Evolutionary conservation across 2,329 filamentous ascomycete genomes (phyloP), one percentile per base, ranked within the genome.

Genomic region (Fonsecaea pugnacius): DNA sequence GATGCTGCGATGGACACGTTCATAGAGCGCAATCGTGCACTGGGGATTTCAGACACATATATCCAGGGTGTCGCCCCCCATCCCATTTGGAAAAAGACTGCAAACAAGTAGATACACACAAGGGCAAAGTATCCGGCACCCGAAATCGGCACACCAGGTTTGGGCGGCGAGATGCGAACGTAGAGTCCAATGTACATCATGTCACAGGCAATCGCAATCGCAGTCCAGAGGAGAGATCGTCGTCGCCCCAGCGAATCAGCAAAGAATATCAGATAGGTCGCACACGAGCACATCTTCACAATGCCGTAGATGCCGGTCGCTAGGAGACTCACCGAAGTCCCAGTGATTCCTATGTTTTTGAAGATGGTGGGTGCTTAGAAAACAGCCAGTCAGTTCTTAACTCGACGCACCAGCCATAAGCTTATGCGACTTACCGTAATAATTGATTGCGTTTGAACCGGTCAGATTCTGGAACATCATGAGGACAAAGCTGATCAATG

Each of bases 21-120:
- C 68, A 88, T 77, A 18, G 85, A 85, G 56, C 89, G 80, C 9
- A 91, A 79, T 46, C 89, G 80, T 0, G 87, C 86, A 8, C 87
- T 87, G 0, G 88, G 88, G 63, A 91, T 91, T 75, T 91, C 89
- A 33, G 84, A 84, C 1, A 90, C 85, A 71, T 90, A 87, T 71
- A 90, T 89, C 88, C 89, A 91, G 77, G 87, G 89, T 35, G 87
- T 86, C 0, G 88, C 87, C 0, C 89, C 89, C 88, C 89, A 91
- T 10, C 85, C 85, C 63, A 87, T 86, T 4, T 78, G 79, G 79
- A 90, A 91, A 75, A 87, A 85, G 2, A 81, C 84, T 0, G 88
- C 89, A 76, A 90, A 91, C n/a, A 91, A 79, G 78, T 88, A 91
- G 63, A 91, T 89, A 73, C 85, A 89, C 32, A 89, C 83, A 1